Evolutionary conservation across 176 grass and related monocot genomes (phyloP).

Genomic region (Alopecurus myosuroides): DNA sequence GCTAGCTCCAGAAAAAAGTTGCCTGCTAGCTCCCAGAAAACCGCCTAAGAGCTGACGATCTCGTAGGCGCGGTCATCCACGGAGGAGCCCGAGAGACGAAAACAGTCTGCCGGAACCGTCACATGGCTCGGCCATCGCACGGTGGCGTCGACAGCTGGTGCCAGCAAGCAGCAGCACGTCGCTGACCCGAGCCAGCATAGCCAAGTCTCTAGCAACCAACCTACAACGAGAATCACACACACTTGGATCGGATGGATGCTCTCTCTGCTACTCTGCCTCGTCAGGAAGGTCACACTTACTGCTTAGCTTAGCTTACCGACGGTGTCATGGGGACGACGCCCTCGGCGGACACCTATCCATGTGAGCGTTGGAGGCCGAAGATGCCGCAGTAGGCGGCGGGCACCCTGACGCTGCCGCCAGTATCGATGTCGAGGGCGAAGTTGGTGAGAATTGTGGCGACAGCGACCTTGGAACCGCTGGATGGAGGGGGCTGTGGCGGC

Average conservation of each 20-base stretch:
- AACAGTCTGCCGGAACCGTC: slow-evolving; percentile 64
- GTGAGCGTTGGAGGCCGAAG: slow-evolving; percentile 80
- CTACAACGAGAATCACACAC: slow-evolving; percentile 14
- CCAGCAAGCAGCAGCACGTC: slow-evolving; percentile 38
- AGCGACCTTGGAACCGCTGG: no score
- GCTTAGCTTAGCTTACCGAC: slow-evolving; percentile 42
- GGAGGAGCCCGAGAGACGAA: slow-evolving; percentile 56
- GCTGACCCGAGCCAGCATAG: slow-evolving; percentile 42
- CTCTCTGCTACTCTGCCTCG: not conserved
- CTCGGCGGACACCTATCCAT: slow-evolving; percentile 40
- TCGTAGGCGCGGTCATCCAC: slow-evolving; percentile 49
- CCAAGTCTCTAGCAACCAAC: slow-evolving; percentile 78
- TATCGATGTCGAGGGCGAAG: no score
- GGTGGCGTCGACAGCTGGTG: slow-evolving; percentile 31
- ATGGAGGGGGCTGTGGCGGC: no score
- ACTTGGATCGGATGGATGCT: not conserved
- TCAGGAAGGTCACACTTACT: no score
- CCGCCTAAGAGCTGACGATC: slow-evolving; percentile 43
- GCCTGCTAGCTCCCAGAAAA: no score
- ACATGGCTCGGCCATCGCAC: slow-evolving; percentile 37
- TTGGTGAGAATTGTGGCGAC: no score
- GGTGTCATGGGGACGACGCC: slow-evolving; percentile 76
- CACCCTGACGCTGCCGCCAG: slow-evolving; percentile 81
- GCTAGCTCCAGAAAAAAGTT: no score
- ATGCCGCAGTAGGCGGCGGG: slow-evolving; percentile 86